Evolutionary conservation across 2,329 filamentous ascomycete genomes (phyloP).

Genomic region (Colletotrichum higginsianum): DNA sequence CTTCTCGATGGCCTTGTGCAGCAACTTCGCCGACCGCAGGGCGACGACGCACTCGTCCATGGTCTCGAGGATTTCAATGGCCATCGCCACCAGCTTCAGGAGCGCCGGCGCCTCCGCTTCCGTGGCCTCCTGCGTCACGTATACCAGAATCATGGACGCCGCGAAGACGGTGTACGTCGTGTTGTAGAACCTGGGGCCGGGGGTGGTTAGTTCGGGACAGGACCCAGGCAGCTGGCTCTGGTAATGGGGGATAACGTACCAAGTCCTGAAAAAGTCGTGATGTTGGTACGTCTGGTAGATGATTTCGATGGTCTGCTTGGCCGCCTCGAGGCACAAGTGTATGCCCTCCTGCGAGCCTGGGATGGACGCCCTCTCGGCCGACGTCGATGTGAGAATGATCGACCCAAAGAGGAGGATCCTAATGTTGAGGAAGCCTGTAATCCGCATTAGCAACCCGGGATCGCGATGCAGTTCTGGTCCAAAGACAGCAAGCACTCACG

Average conservation of each 20-base stretch:
- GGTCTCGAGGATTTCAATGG: slow-evolving; percentile 46
- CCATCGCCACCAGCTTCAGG: slow-evolving; percentile 45
- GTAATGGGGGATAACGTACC: slow-evolving; percentile 35
- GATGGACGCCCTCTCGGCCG: slow-evolving; percentile 42
- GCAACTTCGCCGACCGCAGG: slow-evolving; percentile 46
- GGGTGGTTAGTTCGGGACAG: not conserved
- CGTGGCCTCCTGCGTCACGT: slow-evolving; percentile 45
- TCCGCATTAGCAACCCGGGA: too few relatives aligned
- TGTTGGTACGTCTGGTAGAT: slow-evolving; percentile 49
- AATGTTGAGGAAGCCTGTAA: slow-evolving; percentile 47
- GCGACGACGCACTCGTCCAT: slow-evolving; percentile 49
- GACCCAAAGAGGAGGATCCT: slow-evolving; percentile 49
- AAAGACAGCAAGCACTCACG: slow-evolving; percentile 27
- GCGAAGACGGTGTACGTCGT: slow-evolving; percentile 50
- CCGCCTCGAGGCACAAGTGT: slow-evolving; percentile 47
- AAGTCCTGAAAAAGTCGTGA: slow-evolving; percentile 50
- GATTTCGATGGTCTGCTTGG: slow-evolving; percentile 49
- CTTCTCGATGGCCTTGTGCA: slow-evolving; percentile 46
- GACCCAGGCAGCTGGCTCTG: accelerated
- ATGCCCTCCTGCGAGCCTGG: slow-evolving; percentile 43
- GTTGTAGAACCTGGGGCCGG: slow-evolving; percentile 48
- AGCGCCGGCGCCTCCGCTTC: slow-evolving; percentile 43
- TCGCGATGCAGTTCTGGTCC: too few relatives aligned
- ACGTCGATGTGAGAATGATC: slow-evolving; percentile 45
- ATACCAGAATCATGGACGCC: slow-evolving; percentile 49